These are phyloP conservation scores for Pythium folliculosum DNA, from an alignment of 352 stramenopile species.

Conservation along the genomic window DNA sequence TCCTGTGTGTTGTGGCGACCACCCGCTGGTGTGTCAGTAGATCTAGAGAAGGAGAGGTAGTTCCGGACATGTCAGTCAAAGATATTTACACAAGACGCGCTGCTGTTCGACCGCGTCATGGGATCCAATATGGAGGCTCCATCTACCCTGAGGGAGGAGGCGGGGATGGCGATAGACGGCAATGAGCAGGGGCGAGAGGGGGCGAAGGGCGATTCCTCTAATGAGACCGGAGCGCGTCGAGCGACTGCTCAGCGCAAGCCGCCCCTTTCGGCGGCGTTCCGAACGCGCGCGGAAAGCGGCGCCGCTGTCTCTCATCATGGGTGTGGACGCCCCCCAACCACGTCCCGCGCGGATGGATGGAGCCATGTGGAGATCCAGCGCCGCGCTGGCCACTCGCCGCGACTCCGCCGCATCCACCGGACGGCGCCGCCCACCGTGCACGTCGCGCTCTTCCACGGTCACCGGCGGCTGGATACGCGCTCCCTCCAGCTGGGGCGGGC, in stretches of 20 bases:
- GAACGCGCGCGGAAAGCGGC: conserved; percentile 14
- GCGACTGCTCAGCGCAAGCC: neutral
- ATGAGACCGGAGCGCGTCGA: neutral
- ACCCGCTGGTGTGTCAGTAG: neutral
- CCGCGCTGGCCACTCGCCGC: conserved; percentile 12
- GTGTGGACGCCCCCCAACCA: neutral
- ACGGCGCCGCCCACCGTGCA: neutral
- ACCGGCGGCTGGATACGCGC: neutral
- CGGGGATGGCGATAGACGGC: neutral
- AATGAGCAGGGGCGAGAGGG: neutral
- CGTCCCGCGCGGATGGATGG: conserved; percentile 1
- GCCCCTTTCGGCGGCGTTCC: neutral
- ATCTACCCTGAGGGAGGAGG: neutral
- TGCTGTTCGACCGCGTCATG: neutral
- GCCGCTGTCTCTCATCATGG: neutral
- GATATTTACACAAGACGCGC: conserved; percentile 1
- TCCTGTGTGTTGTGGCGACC: neutral
- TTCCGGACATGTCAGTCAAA: neutral
- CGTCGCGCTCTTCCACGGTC: neutral
- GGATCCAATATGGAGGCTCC: neutral
- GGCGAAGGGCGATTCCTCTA: neutral
- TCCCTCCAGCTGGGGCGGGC: conserved; percentile 9
- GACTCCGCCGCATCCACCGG: conserved; percentile 4
- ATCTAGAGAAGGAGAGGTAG: neutral
- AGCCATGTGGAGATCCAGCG: conserved; percentile 25